These are phyloP conservation scores for Brettanomyces anomalus DNA, from an alignment of 805 yeast species.

Conservation along the genomic window DNA sequence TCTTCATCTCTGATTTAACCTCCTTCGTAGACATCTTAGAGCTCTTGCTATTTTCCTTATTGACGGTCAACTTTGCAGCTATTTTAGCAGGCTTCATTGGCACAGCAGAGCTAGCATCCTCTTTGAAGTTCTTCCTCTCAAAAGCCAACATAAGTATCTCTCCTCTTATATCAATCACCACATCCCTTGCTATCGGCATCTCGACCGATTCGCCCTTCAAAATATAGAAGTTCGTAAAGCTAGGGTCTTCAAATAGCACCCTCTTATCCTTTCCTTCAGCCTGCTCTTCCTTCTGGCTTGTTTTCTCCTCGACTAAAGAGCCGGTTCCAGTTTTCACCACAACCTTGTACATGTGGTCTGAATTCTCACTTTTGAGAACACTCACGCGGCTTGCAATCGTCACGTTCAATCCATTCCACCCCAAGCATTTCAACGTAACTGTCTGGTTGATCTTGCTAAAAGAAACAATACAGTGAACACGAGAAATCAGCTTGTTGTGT, in stretches of 20 bases:
- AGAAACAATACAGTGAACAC: conserved; percentile 51
- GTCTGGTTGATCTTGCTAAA: conserved; percentile 32
- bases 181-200: conserved; percentile 54
- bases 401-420: conserved; percentile 73
- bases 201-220: conserved; percentile 53
- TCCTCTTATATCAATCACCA: conserved; percentile 66
- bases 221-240: conserved; percentile 47
- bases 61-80: too few relatives aligned
- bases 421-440: conserved; percentile 58
- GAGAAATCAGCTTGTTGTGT: conserved; percentile 50
- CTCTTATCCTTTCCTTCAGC: conserved; percentile 11
- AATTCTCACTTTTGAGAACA: conserved; percentile 13
- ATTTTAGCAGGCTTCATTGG: too few relatives aligned
- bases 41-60: too few relatives aligned
- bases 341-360: conserved; percentile 1
- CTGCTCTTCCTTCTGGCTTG: background rate
- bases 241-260: conserved; percentile 32
- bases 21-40: too few relatives aligned
- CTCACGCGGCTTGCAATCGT: conserved; percentile 43
- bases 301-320: conserved; percentile 10
- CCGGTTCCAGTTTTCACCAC: conserved; percentile 6
- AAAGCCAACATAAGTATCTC: conserved; percentile 28
- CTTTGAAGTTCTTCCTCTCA: too few relatives aligned
- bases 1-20: too few relatives aligned
- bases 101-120: too few relatives aligned